These are phyloP conservation scores for Nannizziopsis barbatae DNA, from an alignment of 2,329 filamentous ascomycete genomes.

Conservation along the genomic window DNA sequence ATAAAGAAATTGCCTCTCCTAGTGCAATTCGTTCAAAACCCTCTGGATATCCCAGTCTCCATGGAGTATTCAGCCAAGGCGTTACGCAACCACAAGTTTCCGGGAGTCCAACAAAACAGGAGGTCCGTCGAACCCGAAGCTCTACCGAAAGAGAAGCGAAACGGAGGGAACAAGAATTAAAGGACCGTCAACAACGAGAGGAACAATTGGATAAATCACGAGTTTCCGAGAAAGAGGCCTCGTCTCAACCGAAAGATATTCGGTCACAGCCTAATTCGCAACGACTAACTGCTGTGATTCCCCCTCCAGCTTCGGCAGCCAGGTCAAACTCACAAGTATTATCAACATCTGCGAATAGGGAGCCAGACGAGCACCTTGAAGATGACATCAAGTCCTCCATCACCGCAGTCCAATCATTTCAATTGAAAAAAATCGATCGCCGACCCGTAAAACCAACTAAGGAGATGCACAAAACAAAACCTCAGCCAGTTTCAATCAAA, in stretches of 20 bases:
- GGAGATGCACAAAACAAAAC: slow-evolving; percentile 37
- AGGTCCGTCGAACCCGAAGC: slow-evolving; percentile 44
- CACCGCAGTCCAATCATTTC: slow-evolving; percentile 20
- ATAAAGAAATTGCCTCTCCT: slow-evolving; percentile 45
- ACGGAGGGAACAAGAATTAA: slow-evolving; percentile 23
- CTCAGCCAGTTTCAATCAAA: slow-evolving; percentile 39
- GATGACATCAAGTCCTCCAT: slow-evolving; percentile 21
- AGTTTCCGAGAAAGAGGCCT: slow-evolving; percentile 29
- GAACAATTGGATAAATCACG: slow-evolving; percentile 25
- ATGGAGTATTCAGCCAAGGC: slow-evolving; percentile 15
- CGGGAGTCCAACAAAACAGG: slow-evolving; percentile 27
- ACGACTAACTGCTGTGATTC: slow-evolving; percentile 23
- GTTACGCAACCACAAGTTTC: slow-evolving; percentile 19
- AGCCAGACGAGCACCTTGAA: slow-evolving; percentile 24
- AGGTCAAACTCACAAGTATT: slow-evolving; percentile 20
- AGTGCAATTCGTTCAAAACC: slow-evolving; percentile 25
- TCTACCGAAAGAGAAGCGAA: slow-evolving; percentile 46
- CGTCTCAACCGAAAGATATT: slow-evolving; percentile 23
- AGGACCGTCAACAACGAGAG: slow-evolving; percentile 23
- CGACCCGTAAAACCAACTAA: slow-evolving; percentile 36
- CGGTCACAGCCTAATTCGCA: slow-evolving; percentile 26
- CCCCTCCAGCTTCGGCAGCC: slow-evolving; percentile 11
- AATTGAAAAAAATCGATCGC: slow-evolving; percentile 29
- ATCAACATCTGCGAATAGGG: slow-evolving; percentile 22
- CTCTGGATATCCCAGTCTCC: slow-evolving; percentile 21